Evolutionary conservation across 345 rosid species (phyloP), one percentile per base, ranked within the genome.

Genomic region (Linum usitatissimum): DNA sequence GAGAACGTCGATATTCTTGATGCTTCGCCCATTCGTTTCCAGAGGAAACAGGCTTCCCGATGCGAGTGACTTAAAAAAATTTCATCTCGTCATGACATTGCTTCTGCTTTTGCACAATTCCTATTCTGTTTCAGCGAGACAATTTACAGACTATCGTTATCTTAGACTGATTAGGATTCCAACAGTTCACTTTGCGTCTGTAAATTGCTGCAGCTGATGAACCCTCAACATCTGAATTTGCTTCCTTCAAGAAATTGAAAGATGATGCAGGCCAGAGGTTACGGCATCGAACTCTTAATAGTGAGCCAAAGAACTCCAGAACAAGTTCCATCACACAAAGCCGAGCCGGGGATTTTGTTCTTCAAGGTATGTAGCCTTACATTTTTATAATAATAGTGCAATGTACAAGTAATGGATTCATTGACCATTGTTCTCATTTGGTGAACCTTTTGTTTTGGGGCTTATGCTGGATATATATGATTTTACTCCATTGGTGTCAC

Each of bases 161-260:
- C n/a, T 23, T 18, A 49, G 57, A 55, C 39, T 6, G 8, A 9
- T 58, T 13, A 12, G 13, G 45, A 18, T 20, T 49, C n/a, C 14
- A n/a, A 2, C 6, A 6, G 57, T 18, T 17, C 21, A 17, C 57
- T 21, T 55, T 6, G 20, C 9, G 57, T 55, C 8, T 55, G 18
- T 17, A 18, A 55, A 55, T 17, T 17, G 20, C 18, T 61, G 78
- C 81, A 84, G 95, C 77, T 60, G 61, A 66, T 74, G 80, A 72
- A 48, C 81, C 97, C 7, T 87, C 85, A 70, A 87, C 92, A 59
- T 82, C 93, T 2, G 91, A 90, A 77, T 84, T 70, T 63, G 92
- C 93, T 17, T 87, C 80, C 74, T 87, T 87, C 60, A 81, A 82
- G 72, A 84, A 85, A 70, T 62, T 87, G 28, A 85, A 85, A 76